These are phyloP conservation scores for Clathrospora elynae DNA, from an alignment of 2,329 filamentous ascomycete species.

Conservation along the genomic window DNA sequence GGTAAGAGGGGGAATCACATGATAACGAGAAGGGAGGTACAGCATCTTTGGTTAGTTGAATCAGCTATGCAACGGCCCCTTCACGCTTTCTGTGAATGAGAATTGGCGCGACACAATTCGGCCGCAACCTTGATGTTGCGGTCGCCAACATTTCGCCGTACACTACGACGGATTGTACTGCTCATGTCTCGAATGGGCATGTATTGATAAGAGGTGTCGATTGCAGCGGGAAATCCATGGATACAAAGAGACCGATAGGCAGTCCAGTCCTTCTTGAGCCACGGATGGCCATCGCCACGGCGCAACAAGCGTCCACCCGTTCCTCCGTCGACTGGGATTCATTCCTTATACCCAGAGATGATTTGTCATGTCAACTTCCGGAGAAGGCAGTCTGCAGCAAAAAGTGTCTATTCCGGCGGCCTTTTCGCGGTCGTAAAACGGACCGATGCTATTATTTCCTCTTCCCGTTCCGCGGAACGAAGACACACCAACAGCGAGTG, in stretches of 20 bases:
- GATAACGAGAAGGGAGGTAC: too few species aligned
- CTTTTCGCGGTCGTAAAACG: slow-evolving; percentile 17
- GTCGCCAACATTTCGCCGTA: neutral
- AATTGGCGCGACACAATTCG: too few species aligned
- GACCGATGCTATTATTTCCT: slow-evolving; percentile 11
- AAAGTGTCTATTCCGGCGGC: slow-evolving; percentile 16
- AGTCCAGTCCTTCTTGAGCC: slow-evolving; percentile 11
- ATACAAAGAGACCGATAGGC: slow-evolving; percentile 7
- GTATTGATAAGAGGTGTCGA: slow-evolving; percentile 13
- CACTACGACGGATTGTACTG: neutral
- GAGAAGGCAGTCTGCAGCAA: slow-evolving; percentile 12
- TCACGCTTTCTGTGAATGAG: too few species aligned
- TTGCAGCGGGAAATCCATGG: slow-evolving; percentile 13
- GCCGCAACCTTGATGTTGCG: too few species aligned
- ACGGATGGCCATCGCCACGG: slow-evolving; percentile 6
- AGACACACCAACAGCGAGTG: slow-evolving; percentile 4
- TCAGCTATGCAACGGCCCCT: too few species aligned
- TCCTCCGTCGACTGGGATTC: slow-evolving; percentile 4
- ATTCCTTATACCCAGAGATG: slow-evolving; percentile 7
- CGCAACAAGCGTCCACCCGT: slow-evolving; percentile 11
- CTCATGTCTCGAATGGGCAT: slow-evolving; percentile 9
- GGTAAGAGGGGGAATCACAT: too few species aligned
- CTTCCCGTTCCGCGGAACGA: slow-evolving; percentile 5
- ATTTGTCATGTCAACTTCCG: slow-evolving; percentile 13
- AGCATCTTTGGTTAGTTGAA: too few species aligned